Evolutionary conservation across 495 filamentous ascomycete genomes (phyloP).

Genomic region (Tuber aestivum): DNA sequence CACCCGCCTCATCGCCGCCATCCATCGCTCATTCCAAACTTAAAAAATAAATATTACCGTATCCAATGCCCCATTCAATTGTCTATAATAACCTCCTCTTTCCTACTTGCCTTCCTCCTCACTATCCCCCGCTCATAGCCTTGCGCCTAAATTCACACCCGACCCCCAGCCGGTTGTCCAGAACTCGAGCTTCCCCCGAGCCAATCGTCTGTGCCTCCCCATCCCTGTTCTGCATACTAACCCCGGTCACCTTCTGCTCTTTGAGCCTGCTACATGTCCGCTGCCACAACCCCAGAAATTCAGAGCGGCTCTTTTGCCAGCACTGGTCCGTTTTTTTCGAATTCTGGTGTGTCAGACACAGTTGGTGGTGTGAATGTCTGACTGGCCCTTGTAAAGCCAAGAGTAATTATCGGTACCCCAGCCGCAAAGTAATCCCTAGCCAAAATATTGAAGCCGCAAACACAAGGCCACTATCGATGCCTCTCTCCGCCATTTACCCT

Average conservation of each 20-base stretch:
- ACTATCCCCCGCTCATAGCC: slow-evolving; percentile 2
- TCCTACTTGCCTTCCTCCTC: slow-evolving; percentile 4
- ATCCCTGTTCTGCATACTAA: slow-evolving; percentile 35
- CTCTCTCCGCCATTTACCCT: slow-evolving; percentile 13
- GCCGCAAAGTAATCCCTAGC: slow-evolving; percentile 15
- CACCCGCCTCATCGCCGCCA: background rate
- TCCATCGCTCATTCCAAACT: slow-evolving; percentile 4
- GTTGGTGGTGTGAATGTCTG: slow-evolving; percentile 12
- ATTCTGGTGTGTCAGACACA: slow-evolving; percentile 35
- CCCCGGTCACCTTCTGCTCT: slow-evolving; percentile 33
- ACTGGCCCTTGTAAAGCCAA: slow-evolving; percentile 17
- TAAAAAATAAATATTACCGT: slow-evolving; percentile 2
- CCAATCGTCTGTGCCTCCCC: slow-evolving; percentile 34
- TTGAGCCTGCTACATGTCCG: slow-evolving; percentile 33
- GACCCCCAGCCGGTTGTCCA: slow-evolving; percentile 12
- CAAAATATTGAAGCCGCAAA: slow-evolving; percentile 37
- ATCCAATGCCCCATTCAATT: slow-evolving; percentile 5
- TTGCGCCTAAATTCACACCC: slow-evolving; percentile 13
- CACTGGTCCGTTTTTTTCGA: slow-evolving; percentile 18
- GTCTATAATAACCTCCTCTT: background rate
- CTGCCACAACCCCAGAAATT: slow-evolving; percentile 15
- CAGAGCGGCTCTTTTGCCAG: slow-evolving; percentile 38
- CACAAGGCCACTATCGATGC: slow-evolving; percentile 28
- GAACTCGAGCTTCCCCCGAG: slow-evolving; percentile 21
- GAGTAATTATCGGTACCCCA: slow-evolving; percentile 29